phyloP scores from a whole-genome alignment of 257 asterid species.

The Solanum chilense region DNA sequence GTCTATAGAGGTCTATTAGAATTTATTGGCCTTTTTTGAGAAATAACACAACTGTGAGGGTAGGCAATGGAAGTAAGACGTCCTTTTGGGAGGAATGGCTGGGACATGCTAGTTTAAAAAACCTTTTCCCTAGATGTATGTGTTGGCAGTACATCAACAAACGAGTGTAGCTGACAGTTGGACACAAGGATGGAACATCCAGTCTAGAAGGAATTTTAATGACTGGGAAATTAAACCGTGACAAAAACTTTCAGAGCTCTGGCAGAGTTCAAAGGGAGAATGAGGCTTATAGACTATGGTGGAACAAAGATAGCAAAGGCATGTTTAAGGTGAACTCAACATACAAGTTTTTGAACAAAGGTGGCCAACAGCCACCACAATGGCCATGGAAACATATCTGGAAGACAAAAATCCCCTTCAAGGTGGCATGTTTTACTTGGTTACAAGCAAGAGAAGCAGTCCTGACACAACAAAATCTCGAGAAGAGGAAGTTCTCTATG shows the following conservation, averaged over 20 bases:
- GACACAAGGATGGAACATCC: not conserved
- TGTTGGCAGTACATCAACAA: not conserved
- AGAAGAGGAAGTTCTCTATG: not conserved
- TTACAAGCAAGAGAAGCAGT: not conserved
- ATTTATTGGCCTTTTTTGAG: not conserved
- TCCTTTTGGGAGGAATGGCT: not conserved
- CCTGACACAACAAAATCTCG: not conserved
- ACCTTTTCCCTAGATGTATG: not conserved
- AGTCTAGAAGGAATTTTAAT: not conserved
- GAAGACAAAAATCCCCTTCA: not conserved
- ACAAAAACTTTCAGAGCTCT: not conserved
- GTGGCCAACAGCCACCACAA: not conserved
- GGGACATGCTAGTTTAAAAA: not conserved
- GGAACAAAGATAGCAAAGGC: not conserved
- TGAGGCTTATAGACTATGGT: not conserved
- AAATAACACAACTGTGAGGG: not conserved
- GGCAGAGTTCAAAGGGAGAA: not conserved
- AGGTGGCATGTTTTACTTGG: not conserved
- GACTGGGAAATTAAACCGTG: not conserved
- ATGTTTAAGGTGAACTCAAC: not conserved
- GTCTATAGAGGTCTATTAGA: not conserved
- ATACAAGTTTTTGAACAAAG: not conserved
- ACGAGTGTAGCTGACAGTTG: not conserved
- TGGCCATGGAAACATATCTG: not conserved
- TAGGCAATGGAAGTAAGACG: not conserved